These are phyloP conservation scores for Aspergillus udagawae DNA, from an alignment of 2,329 filamentous ascomycete genomes.

Conservation along the genomic window DNA sequence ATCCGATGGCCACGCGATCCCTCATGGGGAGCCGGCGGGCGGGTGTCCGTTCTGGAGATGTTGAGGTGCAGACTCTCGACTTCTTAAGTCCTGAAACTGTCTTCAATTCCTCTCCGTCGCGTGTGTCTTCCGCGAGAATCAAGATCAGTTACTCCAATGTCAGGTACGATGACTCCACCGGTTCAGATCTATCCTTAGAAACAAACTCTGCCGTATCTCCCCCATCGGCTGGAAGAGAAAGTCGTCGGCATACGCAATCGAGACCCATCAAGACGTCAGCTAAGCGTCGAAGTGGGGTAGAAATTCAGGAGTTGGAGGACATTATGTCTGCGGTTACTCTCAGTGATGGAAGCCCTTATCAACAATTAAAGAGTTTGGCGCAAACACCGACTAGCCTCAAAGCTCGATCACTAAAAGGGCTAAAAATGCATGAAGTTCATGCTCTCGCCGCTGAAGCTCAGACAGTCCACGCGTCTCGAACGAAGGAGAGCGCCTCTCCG, in stretches of 20 bases:
- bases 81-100: background rate
- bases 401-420: conserved; percentile 7
- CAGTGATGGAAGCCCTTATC: background rate
- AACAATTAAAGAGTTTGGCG: background rate
- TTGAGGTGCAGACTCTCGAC: conserved; percentile 11
- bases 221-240: background rate
- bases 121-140: conserved; percentile 5
- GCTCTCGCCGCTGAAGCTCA: background rate
- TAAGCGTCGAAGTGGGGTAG: background rate
- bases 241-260: background rate
- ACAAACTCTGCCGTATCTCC: background rate
- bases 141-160: conserved; percentile 24
- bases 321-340: conserved; percentile 19
- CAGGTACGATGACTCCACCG: conserved; percentile 7
- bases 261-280: background rate
- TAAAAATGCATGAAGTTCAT: background rate
- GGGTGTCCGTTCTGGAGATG: conserved; percentile 3
- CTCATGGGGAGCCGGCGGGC: conserved; percentile 8
- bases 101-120: conserved; percentile 1
- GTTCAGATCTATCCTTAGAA: background rate
- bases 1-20: conserved; percentile 11
- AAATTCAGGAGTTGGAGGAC: conserved; percentile 16
- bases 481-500: background rate
- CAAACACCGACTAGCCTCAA: background rate
- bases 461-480: background rate